Evolutionary conservation across 495 filamentous ascomycete species (phyloP).

Genomic region (Lasiosphaeria miniovina): DNA sequence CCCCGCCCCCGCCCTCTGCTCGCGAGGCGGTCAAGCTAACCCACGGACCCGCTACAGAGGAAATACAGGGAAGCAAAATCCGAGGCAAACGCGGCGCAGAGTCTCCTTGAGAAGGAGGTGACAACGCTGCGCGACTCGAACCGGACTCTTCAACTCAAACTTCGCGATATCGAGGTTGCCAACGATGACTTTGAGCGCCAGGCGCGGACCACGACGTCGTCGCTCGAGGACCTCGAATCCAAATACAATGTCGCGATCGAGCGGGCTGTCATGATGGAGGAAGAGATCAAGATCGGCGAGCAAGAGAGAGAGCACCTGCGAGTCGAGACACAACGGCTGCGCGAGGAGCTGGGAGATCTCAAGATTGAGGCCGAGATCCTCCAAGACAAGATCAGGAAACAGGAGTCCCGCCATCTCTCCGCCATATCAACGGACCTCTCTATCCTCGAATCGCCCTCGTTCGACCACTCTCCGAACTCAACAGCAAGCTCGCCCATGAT

Average conservation of each 20-base stretch:
- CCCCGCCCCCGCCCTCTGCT: not conserved
- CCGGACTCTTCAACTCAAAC: conserved; percentile 71
- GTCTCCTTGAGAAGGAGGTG: conserved; percentile 89
- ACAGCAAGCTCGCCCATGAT: conserved; percentile 72
- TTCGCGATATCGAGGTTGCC: conserved; percentile 93
- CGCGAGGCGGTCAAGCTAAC: conserved; percentile 17
- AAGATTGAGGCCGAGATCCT: conserved; percentile 93
- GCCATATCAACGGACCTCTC: conserved; percentile 50
- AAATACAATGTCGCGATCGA: conserved; percentile 96
- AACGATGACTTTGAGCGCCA: conserved; percentile 98
- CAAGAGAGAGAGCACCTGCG: conserved; percentile 83
- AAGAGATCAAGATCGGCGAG: conserved; percentile 86
- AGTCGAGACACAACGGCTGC: conserved; percentile 82
- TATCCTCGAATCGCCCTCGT: conserved; percentile 52
- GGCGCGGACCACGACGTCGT: conserved; percentile 88
- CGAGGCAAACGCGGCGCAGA: conserved; percentile 80
- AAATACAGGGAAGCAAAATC: conserved; percentile 95
- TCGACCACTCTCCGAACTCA: conserved; percentile 55
- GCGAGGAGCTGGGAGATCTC: conserved; percentile 87
- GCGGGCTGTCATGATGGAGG: conserved; percentile 85
- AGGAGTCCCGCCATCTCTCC: conserved; percentile 50
- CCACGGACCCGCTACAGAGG: conserved; percentile 51
- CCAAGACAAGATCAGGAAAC: conserved; percentile 80
- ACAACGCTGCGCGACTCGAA: conserved; percentile 82
- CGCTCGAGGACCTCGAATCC: conserved; percentile 92